Base-by-base conservation (phyloP, 2,329 filamentous ascomycete genomes). In the Talaromyces sp. region DNA sequence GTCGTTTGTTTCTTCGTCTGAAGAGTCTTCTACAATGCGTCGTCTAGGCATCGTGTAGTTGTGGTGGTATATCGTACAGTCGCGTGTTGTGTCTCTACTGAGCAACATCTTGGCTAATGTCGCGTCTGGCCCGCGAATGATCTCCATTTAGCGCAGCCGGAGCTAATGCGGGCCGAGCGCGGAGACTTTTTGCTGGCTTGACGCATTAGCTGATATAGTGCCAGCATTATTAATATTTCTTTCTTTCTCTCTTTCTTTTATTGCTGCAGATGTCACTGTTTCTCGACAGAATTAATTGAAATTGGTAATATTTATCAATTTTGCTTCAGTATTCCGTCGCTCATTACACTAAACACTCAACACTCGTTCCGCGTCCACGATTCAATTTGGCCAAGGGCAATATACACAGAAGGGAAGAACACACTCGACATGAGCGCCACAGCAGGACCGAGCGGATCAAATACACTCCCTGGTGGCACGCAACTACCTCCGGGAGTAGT, bases 401-500 rank as follows among this genome's bases (percentile, higher is more conserved):
- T 22, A 37, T 11, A 54, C 8, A 9, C 52, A 9, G 31, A 15
- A 33, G 33, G 6, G n/a, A 22, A 22, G 33, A 7, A 56, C 10
- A 39, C 11, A 25, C 19, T 22, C 52, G 22, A 1, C 1, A 64
- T 64, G 62, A 62, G 39, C 25, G 49, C 56, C 3, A 39, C 45
- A 19, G 50, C 49, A 47, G 50, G 50, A 47, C 17, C 67, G 4
- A 56, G 49, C 47, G 45, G 39, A 31, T 61, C 63, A 13, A 62
- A 43, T 43, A 52, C 27, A 56, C 50, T 50, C 3, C 41, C n/a
- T 25, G 33, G 35, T 17, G 33, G 39, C 63, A 7, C 75, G 64
- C 74, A 74, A 39, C 68, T 77, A 22, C 77, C 79, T n/a, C 80
- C 79, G 54, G 80, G 81, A n/a, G 78, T 82, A n/a, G 78, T 83